Evolutionary conservation across 345 rosid genomes (phyloP).

Genomic region (Sisymbrium irio): DNA sequence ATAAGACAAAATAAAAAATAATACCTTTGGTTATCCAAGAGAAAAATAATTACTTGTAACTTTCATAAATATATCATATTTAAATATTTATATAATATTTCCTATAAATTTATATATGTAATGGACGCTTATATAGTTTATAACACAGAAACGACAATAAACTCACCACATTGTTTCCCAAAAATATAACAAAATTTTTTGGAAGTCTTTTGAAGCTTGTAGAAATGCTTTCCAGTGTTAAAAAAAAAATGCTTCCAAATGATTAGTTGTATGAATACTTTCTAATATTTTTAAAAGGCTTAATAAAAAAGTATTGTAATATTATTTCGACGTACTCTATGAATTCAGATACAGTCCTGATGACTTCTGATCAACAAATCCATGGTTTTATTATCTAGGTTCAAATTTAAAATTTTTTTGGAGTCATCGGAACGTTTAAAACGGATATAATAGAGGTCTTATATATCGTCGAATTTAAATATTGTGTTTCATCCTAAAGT

Average conservation of each 20-base stretch:
- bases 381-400: neutral
- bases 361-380: neutral
- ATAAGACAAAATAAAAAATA: too few species aligned
- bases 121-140: too few species aligned
- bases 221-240: neutral
- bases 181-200: too few species aligned
- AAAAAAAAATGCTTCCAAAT: neutral
- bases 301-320: too few species aligned
- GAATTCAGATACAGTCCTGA: neutral
- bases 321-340: neutral
- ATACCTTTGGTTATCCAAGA: too few species aligned
- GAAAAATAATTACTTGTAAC: too few species aligned
- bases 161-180: too few species aligned
- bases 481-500: neutral
- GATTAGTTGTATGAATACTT: neutral
- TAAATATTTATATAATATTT: too few species aligned
- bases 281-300: neutral
- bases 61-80: too few species aligned
- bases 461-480: neutral
- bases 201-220: neutral
- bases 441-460: neutral
- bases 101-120: too few species aligned
- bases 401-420: neutral
- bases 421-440: neutral
- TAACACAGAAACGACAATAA: too few species aligned